A percentile compares a stretch with the other conserved stretches of the same genome.
phyloP scores from a whole-genome alignment of 441 rosid species.

The Adansonia rubrostipa region DNA sequence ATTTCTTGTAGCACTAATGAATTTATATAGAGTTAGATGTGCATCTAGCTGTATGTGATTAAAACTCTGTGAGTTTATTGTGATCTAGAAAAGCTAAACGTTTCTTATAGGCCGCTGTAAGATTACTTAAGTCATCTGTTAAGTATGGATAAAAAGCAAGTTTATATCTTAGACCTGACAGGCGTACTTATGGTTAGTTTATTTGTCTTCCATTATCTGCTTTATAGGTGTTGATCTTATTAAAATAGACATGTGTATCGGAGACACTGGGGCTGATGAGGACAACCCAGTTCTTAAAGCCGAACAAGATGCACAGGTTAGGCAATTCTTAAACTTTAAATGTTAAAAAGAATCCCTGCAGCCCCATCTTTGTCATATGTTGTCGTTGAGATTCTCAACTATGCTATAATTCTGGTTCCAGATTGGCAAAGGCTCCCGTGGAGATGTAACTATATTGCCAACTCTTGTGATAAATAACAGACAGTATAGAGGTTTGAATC shows the following conservation, averaged over 20 bases:
- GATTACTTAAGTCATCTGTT: not conserved
- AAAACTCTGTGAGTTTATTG: constrained; percentile 12
- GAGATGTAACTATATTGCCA: constrained; percentile 95
- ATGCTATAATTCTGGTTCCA: constrained; percentile 33
- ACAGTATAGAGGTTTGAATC: constrained; percentile 81
- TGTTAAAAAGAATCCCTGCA: not conserved
- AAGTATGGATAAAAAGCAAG: not conserved
- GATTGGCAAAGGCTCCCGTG: constrained; percentile 88
- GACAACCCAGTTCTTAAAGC: constrained; percentile 82
- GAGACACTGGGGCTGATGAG: constrained; percentile 68
- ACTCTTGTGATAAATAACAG: constrained; percentile 83
- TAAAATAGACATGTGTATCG: constrained; percentile 73
- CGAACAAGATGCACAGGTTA: constrained; percentile 86
- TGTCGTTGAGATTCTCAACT: not conserved
- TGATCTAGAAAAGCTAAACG: not conserved
- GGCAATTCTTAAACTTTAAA: not conserved
- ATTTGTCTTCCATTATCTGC: constrained; percentile 1
- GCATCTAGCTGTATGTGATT: not conserved
- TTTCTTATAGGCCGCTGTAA: not conserved
- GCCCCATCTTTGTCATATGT: not conserved
- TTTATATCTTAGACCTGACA: constrained; percentile 10
- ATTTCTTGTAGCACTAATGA: not conserved
- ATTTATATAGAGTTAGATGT: not conserved
- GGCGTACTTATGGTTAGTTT: not conserved
- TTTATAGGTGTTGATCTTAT: constrained; percentile 65